These are phyloP conservation scores for Lactarius trivialis DNA, from an alignment of 768 basidiomycete genomes.

Conservation along the genomic window DNA sequence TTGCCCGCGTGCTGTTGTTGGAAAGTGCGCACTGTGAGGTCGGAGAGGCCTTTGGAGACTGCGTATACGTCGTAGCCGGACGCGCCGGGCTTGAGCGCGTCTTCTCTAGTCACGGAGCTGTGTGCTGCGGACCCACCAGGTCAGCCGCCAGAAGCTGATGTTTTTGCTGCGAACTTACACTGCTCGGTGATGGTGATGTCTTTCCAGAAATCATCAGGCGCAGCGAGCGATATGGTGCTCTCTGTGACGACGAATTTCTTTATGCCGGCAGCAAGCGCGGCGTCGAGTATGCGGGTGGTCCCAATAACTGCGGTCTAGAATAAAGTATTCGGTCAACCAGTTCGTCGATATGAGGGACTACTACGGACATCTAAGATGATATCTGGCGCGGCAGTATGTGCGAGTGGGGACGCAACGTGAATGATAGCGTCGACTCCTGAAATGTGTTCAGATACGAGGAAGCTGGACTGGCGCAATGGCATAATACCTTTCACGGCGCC, in stretches of 20 bases:
- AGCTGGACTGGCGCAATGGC: not conserved
- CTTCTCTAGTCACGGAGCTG: constrained; percentile 20
- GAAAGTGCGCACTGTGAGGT: constrained; percentile 26
- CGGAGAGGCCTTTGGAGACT: constrained; percentile 33
- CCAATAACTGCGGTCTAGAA: constrained; percentile 1
- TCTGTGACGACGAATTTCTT: constrained; percentile 15
- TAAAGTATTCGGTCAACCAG: not conserved
- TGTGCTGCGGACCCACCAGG: no score
- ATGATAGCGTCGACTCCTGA: constrained; percentile 19
- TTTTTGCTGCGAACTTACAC: not conserved
- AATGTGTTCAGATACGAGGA: not conserved
- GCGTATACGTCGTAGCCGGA: constrained; percentile 30
- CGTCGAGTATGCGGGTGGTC: constrained; percentile 17
- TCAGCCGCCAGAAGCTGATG: no score
- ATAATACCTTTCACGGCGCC: constrained; percentile 22
- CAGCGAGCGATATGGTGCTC: constrained; percentile 1
- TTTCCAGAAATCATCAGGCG: not conserved
- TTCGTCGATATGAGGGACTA: no score
- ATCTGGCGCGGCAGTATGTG: constrained; percentile 1
- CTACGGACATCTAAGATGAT: constrained; percentile 17
- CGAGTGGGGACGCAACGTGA: constrained; percentile 19
- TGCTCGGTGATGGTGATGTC: constrained; percentile 1
- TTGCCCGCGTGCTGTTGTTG: constrained; percentile 24
- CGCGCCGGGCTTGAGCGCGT: constrained; percentile 26
- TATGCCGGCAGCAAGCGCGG: constrained; percentile 5